Evolutionary conservation across 2,329 filamentous ascomycete genomes (phyloP), one percentile per base, ranked within the genome.

Genomic region (Ceratocystis variospora): DNA sequence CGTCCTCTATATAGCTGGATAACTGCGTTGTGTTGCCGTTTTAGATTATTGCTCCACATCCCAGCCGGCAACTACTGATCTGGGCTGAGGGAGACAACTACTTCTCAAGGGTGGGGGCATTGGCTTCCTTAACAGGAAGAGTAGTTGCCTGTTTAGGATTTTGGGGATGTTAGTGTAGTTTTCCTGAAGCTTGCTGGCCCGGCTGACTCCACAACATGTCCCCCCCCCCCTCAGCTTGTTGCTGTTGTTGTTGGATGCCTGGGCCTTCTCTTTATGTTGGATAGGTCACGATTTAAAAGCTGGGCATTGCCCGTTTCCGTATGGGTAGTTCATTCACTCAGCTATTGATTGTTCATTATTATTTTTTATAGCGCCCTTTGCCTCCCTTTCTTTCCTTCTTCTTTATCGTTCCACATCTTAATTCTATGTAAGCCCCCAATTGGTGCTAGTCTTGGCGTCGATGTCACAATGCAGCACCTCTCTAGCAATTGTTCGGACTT

Each of bases 311-410:
- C 53, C 53, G 28, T 33, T 59, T 59, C 53, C 53, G 53, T 25
- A 33, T 4, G 8, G 19, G n/a, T 28, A 2, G 5, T 48, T 48
- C 22, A 12, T 41, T 53, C 1, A 25, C 48, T 25, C 19, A 25
- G 46, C 6, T 7, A 50, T 8, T 50, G 46, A 22, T 7, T n/a
- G 46, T 50, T 53, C 22, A 53, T 64, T 68, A 45, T 67, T 63
- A 66, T 64, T 61, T 67, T 48, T 62, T 61, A 45, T 62, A 41
- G 31, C 28, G 4, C 15, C 31, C 15, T 31, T 66, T 53, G 37
- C 19, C 48, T 68, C n/a, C 53, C 31, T 67, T 25, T 48, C 33
- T 59, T 44, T 63, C 33, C 57, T 44, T 45, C 55, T 55, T 66
- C 63, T 65, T 28, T 44, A 17, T 65, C 63, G 61, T 22, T 17